A percentile compares a stretch with the other conserved stretches of the same genome.
Evolutionary conservation across 2,329 filamentous ascomycete species (phyloP).

Genomic region (Exophiala aquamarina): DNA sequence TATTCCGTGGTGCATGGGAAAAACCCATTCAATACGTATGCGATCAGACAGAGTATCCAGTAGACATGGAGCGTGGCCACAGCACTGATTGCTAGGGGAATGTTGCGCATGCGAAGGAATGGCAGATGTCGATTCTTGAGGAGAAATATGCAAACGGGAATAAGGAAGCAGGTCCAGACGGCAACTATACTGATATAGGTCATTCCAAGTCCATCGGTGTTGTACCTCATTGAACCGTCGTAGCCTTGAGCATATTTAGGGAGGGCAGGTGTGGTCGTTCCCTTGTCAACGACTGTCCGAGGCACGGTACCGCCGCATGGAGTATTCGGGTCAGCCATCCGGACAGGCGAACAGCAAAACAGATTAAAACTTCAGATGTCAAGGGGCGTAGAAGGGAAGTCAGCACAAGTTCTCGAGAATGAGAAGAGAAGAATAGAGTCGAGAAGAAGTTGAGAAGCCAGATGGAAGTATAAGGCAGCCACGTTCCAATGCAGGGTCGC

Average conservation of each 20-base stretch:
- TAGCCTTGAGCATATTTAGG: slow-evolving; percentile 20
- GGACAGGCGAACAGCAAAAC: slow-evolving; percentile 17
- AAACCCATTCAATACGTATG: slow-evolving; percentile 35
- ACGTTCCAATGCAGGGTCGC: no score
- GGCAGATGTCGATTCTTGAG: slow-evolving; percentile 35
- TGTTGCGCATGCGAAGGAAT: slow-evolving; percentile 39
- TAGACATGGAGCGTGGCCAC: slow-evolving; percentile 41
- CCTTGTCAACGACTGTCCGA: slow-evolving; percentile 14
- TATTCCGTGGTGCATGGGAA: slow-evolving; percentile 57
- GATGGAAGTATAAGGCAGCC: no score
- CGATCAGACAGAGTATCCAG: slow-evolving; percentile 36
- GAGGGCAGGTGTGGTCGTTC: no score
- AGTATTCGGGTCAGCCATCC: slow-evolving; percentile 20
- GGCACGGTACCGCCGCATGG: slow-evolving; percentile 13
- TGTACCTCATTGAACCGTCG: slow-evolving; percentile 25
- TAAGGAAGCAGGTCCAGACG: slow-evolving; percentile 36
- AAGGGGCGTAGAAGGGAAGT: slow-evolving; percentile 16
- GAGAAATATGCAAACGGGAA: slow-evolving; percentile 34
- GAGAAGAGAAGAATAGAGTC: slow-evolving; percentile 9
- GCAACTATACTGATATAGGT: slow-evolving; percentile 26
- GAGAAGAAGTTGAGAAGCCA: no score
- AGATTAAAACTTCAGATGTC: no score
- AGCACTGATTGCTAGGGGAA: slow-evolving; percentile 37
- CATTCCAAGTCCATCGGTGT: slow-evolving; percentile 28
- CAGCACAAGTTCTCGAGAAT: slow-evolving; percentile 12